phyloP scores from a whole-genome alignment of 116 monocot species.

The Dioscorea cayenensis region DNA sequence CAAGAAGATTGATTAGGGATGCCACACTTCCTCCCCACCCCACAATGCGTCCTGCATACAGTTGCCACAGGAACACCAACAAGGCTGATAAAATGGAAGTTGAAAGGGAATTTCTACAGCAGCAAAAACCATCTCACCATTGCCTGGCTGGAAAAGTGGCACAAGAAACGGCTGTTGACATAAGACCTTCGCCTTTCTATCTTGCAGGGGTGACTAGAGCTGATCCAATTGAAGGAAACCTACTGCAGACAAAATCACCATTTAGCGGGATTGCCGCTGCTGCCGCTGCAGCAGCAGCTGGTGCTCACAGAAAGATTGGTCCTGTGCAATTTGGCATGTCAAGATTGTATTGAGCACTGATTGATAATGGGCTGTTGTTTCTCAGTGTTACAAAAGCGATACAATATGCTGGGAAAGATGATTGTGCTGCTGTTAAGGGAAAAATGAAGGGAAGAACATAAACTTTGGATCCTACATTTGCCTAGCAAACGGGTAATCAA shows the following conservation, averaged over 20 bases:
- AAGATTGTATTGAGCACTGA: conserved; percentile 49
- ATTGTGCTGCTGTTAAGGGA: too few species aligned
- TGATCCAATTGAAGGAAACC: conserved; percentile 17
- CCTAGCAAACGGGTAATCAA: too few species aligned
- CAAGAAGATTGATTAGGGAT: conserved; percentile 29
- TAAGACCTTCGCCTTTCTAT: conserved; percentile 52
- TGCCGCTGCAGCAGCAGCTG: conserved; percentile 33
- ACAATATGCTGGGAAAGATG: too few species aligned
- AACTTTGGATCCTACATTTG: too few species aligned
- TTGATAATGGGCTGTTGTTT: too few species aligned
- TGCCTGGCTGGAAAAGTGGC: conserved; percentile 23
- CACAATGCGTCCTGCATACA: conserved; percentile 39
- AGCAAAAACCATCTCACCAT: conserved; percentile 15
- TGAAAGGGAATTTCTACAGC: conserved; percentile 8
- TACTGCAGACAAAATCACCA: conserved; percentile 28
- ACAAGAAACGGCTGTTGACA: conserved; percentile 45
- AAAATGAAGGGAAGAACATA: too few species aligned
- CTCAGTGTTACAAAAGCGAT: too few species aligned
- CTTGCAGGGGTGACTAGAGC: conserved; percentile 10
- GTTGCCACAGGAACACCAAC: conserved; percentile 22
- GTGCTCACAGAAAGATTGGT: conserved; percentile 45
- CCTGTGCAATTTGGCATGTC: conserved; percentile 52
- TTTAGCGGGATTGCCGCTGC: conserved; percentile 40
- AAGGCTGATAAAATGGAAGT: conserved; percentile 26
- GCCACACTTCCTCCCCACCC: conserved; percentile 24